Base-by-base conservation (phyloP, 2,329 filamentous ascomycete genomes). In the Apiospora koreana region DNA sequence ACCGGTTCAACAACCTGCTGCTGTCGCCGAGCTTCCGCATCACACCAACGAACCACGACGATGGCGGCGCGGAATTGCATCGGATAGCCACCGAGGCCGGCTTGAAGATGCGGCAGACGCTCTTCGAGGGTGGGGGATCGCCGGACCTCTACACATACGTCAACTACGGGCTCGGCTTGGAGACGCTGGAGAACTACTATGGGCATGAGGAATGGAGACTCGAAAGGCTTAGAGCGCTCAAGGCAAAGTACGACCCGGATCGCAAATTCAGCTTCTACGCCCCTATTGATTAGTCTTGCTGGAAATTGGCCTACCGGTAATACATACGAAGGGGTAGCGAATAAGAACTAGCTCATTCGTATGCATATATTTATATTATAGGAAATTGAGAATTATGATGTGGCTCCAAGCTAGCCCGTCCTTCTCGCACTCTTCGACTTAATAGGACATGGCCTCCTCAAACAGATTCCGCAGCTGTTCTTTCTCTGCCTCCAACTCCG, bases 391-490 rank as follows among this genome's bases (percentile, higher is more conserved):
- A 14, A 23, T 7, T n/a, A 9, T 9, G 1, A 21, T 38, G 18
- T 12, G 28, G 54, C 54, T 62, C 9, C 18, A 38, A 35, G 16
- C 7, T 21, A 8, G 2, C 6, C 9, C 54, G 12, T 23, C 14
- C n/a, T 18, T 62, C 31, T n/a, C 18, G 54, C 54, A 14, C 31
- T 18, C 21, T n/a, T 21, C 14, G 38, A 35, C 48, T 75, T 71
- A 82, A 74, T 84, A 80, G 66, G 75, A 76, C 83, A 89, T 80
- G 7, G 87, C 83, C 68, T 84, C 80, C 77, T 94, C 92, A 81
- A 95, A 93, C 73, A 96, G 78, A 14, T 78, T 80, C 72, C 89
- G 86, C 76, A 96, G 80, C 81, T 95, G 91, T 69, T 93, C 92
- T 79, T 87, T 90, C 81, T 95, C 93, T 65, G 86, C 84, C 76